phyloP scores from a whole-genome alignment of 2,329 filamentous ascomycete species.

The Sphaerostilbella broomeana region DNA sequence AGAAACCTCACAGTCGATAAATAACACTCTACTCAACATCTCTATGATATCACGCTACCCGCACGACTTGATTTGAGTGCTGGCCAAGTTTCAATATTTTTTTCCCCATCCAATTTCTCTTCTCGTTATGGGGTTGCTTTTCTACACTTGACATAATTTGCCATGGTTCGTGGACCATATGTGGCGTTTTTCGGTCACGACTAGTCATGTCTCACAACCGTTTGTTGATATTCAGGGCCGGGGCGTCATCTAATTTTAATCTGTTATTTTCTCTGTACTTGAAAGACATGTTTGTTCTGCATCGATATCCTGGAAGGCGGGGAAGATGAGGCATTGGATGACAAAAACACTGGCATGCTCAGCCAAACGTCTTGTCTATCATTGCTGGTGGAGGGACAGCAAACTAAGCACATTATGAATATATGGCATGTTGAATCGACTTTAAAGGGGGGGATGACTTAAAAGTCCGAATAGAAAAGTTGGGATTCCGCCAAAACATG shows the following conservation, averaged over 20 bases:
- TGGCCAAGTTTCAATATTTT: conserved; percentile 5
- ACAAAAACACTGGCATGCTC: no score
- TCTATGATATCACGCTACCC: conserved; percentile 1
- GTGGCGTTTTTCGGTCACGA: neutral
- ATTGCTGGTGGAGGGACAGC: no score
- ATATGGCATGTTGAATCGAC: no score
- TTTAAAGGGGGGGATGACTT: no score
- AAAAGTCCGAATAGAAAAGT: no score
- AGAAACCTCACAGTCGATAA: conserved; percentile 45
- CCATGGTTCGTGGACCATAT: neutral
- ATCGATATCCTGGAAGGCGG: neutral
- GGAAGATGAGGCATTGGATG: neutral
- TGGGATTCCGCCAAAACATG: no score
- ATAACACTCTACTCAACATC: no score
- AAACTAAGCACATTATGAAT: no score
- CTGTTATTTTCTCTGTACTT: neutral
- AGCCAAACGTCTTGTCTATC: no score
- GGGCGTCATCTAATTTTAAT: neutral
- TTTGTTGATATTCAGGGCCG: neutral
- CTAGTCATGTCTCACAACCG: neutral
- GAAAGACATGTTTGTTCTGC: neutral
- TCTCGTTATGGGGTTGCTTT: conserved; percentile 6
- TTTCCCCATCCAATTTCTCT: no score
- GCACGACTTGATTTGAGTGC: no score
- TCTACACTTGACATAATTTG: neutral